phyloP scores from a whole-genome alignment of 108 stramenopile genomes.

The Aurantiochytrium sp. region DNA sequence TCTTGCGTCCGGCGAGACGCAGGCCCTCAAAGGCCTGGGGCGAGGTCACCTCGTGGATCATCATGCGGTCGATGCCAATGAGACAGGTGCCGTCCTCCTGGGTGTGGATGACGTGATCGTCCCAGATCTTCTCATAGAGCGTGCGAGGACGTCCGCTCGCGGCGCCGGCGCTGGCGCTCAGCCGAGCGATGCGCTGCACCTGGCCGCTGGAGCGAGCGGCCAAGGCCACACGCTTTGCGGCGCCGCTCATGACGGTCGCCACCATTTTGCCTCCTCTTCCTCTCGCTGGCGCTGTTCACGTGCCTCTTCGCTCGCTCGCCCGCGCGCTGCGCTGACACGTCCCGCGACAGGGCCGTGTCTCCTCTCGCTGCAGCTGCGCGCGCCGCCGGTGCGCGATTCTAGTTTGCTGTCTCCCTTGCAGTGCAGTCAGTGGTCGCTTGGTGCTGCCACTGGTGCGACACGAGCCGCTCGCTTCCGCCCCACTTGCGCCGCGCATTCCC shows the following conservation, averaged over 20 bases:
- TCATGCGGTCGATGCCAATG: slow-evolving; percentile 83
- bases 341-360: no score
- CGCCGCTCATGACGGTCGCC: background rate
- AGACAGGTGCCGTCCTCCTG: slow-evolving; percentile 52
- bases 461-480: no score
- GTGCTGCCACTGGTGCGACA: no score
- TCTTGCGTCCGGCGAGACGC: slow-evolving; percentile 62
- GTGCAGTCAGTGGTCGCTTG: no score
- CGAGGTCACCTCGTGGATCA: slow-evolving; percentile 64
- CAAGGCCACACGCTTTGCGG: background rate
- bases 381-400: no score
- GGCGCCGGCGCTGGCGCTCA: background rate
- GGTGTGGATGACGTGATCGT: slow-evolving; percentile 72
- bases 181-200: background rate
- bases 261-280: no score
- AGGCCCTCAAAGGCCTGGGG: slow-evolving; percentile 92
- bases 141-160: slow-evolving; percentile 35
- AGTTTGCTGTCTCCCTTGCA: no score
- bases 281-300: no score
- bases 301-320: no score
- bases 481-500: no score
- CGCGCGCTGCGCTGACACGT: no score
- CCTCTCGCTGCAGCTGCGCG: no score
- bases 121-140: slow-evolving; percentile 85
- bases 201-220: background rate